A percentile compares a stretch with the other conserved stretches of the same genome.
phyloP scores from a whole-genome alignment of 2,329 filamentous ascomycete genomes.

The Apiospora aurea region DNA sequence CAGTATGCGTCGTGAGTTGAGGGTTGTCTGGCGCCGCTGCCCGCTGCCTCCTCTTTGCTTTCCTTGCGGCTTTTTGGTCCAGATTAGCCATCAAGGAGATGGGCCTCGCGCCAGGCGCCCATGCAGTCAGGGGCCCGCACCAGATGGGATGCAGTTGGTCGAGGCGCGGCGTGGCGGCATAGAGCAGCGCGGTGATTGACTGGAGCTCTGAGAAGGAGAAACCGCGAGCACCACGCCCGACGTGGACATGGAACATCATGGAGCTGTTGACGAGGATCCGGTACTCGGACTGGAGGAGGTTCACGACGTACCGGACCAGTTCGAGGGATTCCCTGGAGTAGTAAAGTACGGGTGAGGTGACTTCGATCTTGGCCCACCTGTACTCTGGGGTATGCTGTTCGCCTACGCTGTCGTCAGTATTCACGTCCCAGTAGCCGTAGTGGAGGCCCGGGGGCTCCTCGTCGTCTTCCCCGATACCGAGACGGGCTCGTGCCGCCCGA shows the following conservation, averaged over 20 bases:
- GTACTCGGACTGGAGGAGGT: slow-evolving; percentile 23
- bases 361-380: slow-evolving; percentile 3
- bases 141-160: slow-evolving; percentile 25
- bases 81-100: neutral
- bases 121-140: slow-evolving; percentile 12
- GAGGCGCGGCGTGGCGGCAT: slow-evolving; percentile 23
- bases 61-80: neutral
- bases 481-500: neutral
- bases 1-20: neutral
- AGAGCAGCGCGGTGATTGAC: slow-evolving; percentile 12
- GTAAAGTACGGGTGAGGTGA: slow-evolving; percentile 7
- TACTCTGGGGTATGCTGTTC: neutral
- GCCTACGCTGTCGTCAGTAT: slow-evolving; percentile 14
- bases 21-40: neutral
- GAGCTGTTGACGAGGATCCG: slow-evolving; percentile 16
- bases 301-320: slow-evolving; percentile 14
- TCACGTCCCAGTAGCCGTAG: slow-evolving; percentile 18
- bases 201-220: slow-evolving; percentile 22
- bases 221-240: slow-evolving; percentile 16
- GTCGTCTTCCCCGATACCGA: neutral
- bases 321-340: neutral
- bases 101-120: slow-evolving; percentile 21
- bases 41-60: neutral
- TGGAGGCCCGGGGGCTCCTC: neutral
- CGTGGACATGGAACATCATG: slow-evolving; percentile 24